Evolutionary conservation across 805 yeast genomes (phyloP).

Genomic region (Nakazawaea wyomingensis): DNA sequence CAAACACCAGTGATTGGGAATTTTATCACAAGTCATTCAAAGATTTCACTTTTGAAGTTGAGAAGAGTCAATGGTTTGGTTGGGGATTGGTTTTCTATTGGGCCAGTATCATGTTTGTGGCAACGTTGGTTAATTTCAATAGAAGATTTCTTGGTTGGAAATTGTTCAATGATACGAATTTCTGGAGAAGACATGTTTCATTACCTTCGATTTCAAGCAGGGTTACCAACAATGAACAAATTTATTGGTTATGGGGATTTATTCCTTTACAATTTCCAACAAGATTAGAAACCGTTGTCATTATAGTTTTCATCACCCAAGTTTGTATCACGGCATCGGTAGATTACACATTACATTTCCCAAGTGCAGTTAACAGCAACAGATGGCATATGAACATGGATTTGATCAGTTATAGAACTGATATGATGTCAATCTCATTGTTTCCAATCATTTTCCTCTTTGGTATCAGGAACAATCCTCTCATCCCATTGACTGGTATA

Average conservation of each 20-base stretch:
- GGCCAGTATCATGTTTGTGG: slow-evolving; percentile 28
- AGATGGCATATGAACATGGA: slow-evolving; percentile 26
- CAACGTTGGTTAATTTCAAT: slow-evolving; percentile 25
- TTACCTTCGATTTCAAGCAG: slow-evolving; percentile 5
- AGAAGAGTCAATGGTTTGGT: slow-evolving; percentile 34
- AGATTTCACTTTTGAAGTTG: slow-evolving; percentile 31
- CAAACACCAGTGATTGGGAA: slow-evolving; percentile 26
- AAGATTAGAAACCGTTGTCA: slow-evolving; percentile 21
- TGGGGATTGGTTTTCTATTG: slow-evolving; percentile 43
- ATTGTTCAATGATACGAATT: slow-evolving; percentile 7
- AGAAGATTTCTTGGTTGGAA: slow-evolving; percentile 11
- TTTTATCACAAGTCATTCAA: slow-evolving; percentile 30
- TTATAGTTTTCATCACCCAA: slow-evolving; percentile 26
- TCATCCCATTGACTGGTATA: slow-evolving; percentile 59
- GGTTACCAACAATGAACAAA: slow-evolving; percentile 5
- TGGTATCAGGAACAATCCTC: slow-evolving; percentile 70
- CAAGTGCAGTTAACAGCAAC: slow-evolving; percentile 31
- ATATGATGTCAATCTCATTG: slow-evolving; percentile 42
- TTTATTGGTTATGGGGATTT: not conserved
- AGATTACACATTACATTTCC: slow-evolving; percentile 30
- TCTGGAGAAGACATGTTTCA: slow-evolving; percentile 5
- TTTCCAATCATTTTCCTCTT: slow-evolving; percentile 58
- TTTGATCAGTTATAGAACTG: slow-evolving; percentile 50
- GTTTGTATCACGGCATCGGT: slow-evolving; percentile 28
- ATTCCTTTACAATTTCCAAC: slow-evolving; percentile 16